A percentile compares a stretch with the other conserved stretches of the same genome.
Evolutionary conservation across 1,284 basidiomycete genomes (phyloP).

Genomic region (Irpex sp.): DNA sequence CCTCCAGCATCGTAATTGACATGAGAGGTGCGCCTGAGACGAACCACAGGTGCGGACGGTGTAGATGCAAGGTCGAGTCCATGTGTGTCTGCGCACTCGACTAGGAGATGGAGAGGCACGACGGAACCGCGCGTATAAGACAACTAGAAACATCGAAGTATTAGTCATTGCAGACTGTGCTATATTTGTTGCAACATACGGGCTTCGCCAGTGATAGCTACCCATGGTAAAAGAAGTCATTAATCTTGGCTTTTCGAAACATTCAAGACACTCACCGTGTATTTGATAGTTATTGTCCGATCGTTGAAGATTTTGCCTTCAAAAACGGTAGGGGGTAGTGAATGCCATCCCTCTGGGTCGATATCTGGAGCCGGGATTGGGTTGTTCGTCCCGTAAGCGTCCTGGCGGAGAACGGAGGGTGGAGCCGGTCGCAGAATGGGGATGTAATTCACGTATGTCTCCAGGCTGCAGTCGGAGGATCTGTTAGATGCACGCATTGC

Average conservation of each 20-base stretch:
- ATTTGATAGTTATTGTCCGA: not conserved
- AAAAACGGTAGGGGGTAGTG: not conserved
- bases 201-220: constrained; percentile 7
- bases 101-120: constrained; percentile 1
- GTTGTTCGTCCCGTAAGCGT: not conserved
- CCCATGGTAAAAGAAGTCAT: not conserved
- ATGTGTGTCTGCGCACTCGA: constrained; percentile 2
- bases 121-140: constrained; percentile 6
- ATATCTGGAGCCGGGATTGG: constrained; percentile 1
- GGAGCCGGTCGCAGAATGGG: constrained; percentile 3
- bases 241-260: not conserved
- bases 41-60: not conserved
- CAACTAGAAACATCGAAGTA: not conserved
- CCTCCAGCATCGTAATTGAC: constrained; percentile 3
- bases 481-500: not conserved
- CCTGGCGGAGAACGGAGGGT: constrained; percentile 5
- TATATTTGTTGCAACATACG: not conserved
- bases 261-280: not conserved
- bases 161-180: not conserved
- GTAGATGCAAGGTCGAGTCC: constrained; percentile 1
- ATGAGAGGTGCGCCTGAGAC: not conserved
- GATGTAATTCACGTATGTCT: not conserved
- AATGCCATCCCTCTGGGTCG: constrained; percentile 9
- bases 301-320: constrained; percentile 2
- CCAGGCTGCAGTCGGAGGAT: not conserved